phyloP scores from a whole-genome alignment of 257 asterid species.

The Penstemon barbatus region DNA sequence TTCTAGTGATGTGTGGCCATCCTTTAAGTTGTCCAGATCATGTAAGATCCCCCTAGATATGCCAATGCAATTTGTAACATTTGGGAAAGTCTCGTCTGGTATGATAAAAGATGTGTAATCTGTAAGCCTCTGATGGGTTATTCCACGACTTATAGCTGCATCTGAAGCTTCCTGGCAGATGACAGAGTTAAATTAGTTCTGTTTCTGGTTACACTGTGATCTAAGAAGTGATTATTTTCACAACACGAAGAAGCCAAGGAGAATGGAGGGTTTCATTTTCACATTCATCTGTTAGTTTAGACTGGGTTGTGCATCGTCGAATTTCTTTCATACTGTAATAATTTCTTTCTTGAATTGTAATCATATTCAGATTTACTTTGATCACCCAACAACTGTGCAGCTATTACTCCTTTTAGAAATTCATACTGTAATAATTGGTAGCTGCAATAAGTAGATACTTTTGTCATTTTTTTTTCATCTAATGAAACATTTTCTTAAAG shows the following conservation, averaged over 20 bases:
- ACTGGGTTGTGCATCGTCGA: too few species aligned
- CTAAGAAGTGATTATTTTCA: slow-evolving; percentile 16
- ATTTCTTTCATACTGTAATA: slow-evolving; percentile 10
- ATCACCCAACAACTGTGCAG: too few species aligned
- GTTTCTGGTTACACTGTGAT: slow-evolving; percentile 1
- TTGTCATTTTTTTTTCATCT: not conserved
- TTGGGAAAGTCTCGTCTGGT: slow-evolving; percentile 66
- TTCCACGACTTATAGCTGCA: slow-evolving; percentile 29
- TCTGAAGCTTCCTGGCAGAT: slow-evolving; percentile 55
- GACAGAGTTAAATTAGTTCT: slow-evolving; percentile 3
- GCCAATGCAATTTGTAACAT: slow-evolving; percentile 69
- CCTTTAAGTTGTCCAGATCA: slow-evolving; percentile 48
- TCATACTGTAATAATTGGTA: too few species aligned
- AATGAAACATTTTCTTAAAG: not conserved
- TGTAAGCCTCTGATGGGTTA: slow-evolving; percentile 44
- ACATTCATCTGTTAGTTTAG: too few species aligned
- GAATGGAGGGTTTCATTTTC: not conserved
- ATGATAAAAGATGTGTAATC: slow-evolving; percentile 71
- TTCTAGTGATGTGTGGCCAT: slow-evolving; percentile 46
- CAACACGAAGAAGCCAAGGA: slow-evolving; percentile 9
- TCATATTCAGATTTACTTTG: too few species aligned
- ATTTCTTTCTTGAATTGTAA: not conserved
- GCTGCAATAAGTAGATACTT: not conserved
- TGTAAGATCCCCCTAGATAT: slow-evolving; percentile 61
- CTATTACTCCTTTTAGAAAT: too few species aligned